Conservation (phyloP, 1,139 yeast species). For the Pichia sp. region DNA sequence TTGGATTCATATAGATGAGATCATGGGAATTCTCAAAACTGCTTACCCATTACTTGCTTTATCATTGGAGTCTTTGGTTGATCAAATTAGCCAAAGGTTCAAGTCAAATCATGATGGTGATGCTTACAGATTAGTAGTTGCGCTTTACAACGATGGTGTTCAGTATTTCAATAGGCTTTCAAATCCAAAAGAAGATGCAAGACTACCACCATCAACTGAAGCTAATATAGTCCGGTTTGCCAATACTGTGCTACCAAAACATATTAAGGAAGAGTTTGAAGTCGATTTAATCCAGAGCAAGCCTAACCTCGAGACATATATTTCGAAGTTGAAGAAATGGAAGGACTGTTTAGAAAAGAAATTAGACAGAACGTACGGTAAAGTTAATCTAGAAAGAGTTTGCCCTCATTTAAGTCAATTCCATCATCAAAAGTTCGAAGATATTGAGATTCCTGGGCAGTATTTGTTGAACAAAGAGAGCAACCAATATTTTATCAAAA, state of each 20-base stretch:
- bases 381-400: conserved; percentile 77
- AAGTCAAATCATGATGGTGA: conserved; percentile 96
- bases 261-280: conserved; percentile 85
- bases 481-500: conserved; percentile 83
- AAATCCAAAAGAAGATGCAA: conserved; percentile 82
- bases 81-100: conserved; percentile 90
- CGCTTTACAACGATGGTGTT: conserved; percentile 88
- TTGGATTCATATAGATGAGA: conserved; percentile 93
- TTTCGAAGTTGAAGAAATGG: conserved; percentile 83
- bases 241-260: conserved; percentile 87
- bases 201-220: conserved; percentile 87
- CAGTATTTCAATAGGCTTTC: conserved; percentile 80
- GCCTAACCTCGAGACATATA: conserved; percentile 86
- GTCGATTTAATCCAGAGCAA: conserved; percentile 83
- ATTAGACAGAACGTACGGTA: conserved; percentile 74
- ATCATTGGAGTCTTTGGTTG: conserved; percentile 90
- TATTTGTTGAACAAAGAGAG: conserved; percentile 74
- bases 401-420: conserved; percentile 95
- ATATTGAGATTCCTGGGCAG: conserved; percentile 96
- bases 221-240: conserved; percentile 87
- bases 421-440: conserved; percentile 97
- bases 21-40: conserved; percentile 90
- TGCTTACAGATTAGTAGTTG: conserved; percentile 89
- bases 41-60: conserved; percentile 92
- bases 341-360: conserved; percentile 88